Evolutionary conservation across 208 protist genomes (phyloP), one percentile per base, ranked within the genome.

Genomic region (Wallacemonas collosoma): DNA sequence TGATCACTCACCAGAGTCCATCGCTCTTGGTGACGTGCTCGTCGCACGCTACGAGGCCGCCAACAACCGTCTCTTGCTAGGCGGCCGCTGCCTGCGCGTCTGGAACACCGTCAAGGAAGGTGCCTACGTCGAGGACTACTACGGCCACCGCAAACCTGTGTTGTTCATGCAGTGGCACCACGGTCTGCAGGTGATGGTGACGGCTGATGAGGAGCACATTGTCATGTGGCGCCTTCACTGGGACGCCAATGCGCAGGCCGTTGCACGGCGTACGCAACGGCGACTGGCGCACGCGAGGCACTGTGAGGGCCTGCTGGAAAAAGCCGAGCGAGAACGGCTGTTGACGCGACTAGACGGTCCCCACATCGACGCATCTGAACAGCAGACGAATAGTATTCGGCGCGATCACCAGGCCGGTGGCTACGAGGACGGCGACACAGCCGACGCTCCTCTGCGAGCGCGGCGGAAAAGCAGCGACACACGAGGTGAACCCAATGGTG

Each of bases 51-150:
- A 93, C 80, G 89, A 96, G 54, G 48, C 62, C 9, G 68, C 68
- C 26, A 82, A 93, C 5, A 79, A 88, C 69, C 85, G 91, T 0
- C 61, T 96, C 9, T 68, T 96, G 53, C 83, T 96, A 39, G 91
- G 89, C 15, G 91, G 91, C 36, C 68, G 69, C 2, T 90, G 84
- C 54, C 50, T 93, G 2, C 77, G 90, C 39, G 75, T 86, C 62
- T 96, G 91, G 91, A 83, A 96, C 56, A 68, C 85, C 11, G 61
- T 75, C 17, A 56, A 60, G 5, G 80, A 86, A 50, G 73, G 76
- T 54, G 80, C 76, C 9, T 88, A 85, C 67, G 80, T 73, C 12
- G 66, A 72, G 55, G 79, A 83, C 63, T 93, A 93, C 77, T 58
- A 43, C 57, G 87, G 91, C 0, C 91, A 96, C 68, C 82, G 79